Conservation (phyloP, 768 basidiomycete species). For the Lentinus brumalis region DNA sequence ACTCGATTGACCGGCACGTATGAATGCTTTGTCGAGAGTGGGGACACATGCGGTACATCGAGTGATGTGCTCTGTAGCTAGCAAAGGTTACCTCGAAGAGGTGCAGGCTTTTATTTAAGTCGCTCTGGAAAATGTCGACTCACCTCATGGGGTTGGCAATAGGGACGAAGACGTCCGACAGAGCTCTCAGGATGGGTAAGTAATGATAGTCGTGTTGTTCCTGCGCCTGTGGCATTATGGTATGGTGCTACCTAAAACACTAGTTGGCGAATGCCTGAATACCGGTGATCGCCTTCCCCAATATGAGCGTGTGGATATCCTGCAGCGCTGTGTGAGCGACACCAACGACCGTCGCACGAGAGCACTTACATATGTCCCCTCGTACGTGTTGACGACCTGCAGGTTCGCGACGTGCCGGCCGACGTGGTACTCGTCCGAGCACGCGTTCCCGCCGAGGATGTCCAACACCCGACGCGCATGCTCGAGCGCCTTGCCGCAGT, state of each 20-base stretch:
- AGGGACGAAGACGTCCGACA: no score
- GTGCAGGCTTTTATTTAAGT: not conserved
- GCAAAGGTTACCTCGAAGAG: no score
- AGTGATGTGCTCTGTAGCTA: no score
- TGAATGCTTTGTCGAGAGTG: no score
- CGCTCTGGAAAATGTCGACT: constrained; percentile 6
- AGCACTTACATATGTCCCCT: constrained; percentile 68
- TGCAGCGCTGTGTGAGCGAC: constrained; percentile 29
- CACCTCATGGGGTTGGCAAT: no score
- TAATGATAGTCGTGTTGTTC: no score
- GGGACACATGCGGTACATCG: no score
- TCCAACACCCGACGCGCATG: constrained; percentile 83
- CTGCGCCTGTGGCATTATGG: no score
- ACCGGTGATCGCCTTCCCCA: constrained; percentile 92
- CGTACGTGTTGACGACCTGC: constrained; percentile 96
- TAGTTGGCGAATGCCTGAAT: constrained; percentile 80
- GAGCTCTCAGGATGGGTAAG: no score
- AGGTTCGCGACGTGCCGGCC: constrained; percentile 94
- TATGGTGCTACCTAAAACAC: no score
- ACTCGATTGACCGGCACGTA: no score
- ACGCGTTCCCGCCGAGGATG: constrained; percentile 93
- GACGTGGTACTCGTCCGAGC: constrained; percentile 93
- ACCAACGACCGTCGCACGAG: not conserved
- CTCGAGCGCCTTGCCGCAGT: constrained; percentile 89
- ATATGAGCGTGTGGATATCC: constrained; percentile 90